Evolutionary conservation across 225 moss, liverwort and hornwort species (phyloP).

Genomic region (Straminergon stramineum): DNA sequence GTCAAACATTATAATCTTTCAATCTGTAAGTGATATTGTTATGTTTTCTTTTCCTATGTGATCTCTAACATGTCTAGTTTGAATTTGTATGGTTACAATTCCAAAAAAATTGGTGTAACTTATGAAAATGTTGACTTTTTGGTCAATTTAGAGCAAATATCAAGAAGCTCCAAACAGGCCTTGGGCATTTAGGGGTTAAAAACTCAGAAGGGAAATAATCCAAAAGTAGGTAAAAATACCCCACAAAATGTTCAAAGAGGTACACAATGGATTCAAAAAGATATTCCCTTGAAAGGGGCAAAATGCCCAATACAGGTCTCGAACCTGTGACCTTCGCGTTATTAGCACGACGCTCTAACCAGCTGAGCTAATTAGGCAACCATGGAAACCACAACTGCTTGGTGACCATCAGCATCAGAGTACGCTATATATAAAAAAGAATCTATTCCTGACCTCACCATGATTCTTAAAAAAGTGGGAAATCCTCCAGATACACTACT

Average conservation of each 20-base stretch:
- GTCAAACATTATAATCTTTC: no score
- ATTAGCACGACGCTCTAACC: conserved; percentile 31
- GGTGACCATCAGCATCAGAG: accelerated
- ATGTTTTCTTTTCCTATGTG: no score
- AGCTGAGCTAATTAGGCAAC: conserved; percentile 21
- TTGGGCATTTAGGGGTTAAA: no score
- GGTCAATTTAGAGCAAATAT: no score
- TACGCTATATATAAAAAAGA: neutral
- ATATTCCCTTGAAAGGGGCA: neutral
- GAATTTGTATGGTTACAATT: no score
- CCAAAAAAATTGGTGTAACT: no score
- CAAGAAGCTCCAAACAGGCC: no score
- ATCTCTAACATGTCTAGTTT: no score
- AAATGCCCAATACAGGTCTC: conserved; percentile 17
- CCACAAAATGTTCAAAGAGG: neutral
- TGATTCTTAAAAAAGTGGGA: accelerated
- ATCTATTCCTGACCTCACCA: accelerated
- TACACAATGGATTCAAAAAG: neutral
- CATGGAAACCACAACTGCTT: accelerated
- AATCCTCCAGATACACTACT: neutral
- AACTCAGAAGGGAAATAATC: neutral
- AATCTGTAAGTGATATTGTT: no score
- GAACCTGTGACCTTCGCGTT: conserved; percentile 30
- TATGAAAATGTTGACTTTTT: no score
- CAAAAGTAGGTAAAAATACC: neutral